A percentile compares a stretch with the other conserved stretches of the same genome.
Conservation (phyloP, 2,329 filamentous ascomycete genomes). For the Capronia americana region DNA sequence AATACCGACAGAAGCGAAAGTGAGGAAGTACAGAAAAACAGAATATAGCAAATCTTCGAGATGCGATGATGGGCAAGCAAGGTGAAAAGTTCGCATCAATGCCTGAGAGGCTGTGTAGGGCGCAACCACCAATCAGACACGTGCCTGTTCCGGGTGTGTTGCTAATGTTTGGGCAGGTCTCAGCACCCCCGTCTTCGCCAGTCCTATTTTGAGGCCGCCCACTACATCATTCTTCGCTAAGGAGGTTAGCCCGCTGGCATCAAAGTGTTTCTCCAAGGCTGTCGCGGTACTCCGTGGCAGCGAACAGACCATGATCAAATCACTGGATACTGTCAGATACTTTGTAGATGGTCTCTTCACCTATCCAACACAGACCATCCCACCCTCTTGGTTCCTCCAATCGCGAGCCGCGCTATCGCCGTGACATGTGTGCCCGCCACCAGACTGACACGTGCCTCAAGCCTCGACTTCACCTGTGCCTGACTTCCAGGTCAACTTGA, state of each 20-base stretch:
- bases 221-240: background rate
- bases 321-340: background rate
- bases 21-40: background rate
- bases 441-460: conserved; percentile 21
- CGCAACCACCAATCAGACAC: background rate
- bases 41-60: conserved; percentile 4
- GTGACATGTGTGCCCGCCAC: conserved; percentile 22
- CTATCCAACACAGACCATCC: background rate
- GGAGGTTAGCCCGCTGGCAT: background rate
- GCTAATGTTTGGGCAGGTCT: conserved; percentile 19
- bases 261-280: background rate
- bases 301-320: background rate
- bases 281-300: conserved; percentile 3
- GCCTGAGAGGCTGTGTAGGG: conserved; percentile 2
- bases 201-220: background rate
- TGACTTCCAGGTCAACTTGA: background rate
- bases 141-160: conserved; percentile 3
- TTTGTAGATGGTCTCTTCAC: background rate
- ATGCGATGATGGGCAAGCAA: conserved; percentile 1
- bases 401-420: conserved; percentile 6
- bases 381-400: background rate
- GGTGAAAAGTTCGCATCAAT: conserved; percentile 3
- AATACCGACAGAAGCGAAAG: conserved; percentile 15
- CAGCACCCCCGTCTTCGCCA: background rate
- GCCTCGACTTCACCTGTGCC: conserved; percentile 5